Evolutionary conservation across 2,329 filamentous ascomycete species (phyloP), one percentile per base, ranked within the genome.

Genomic region (Amesomyces nigricolor): DNA sequence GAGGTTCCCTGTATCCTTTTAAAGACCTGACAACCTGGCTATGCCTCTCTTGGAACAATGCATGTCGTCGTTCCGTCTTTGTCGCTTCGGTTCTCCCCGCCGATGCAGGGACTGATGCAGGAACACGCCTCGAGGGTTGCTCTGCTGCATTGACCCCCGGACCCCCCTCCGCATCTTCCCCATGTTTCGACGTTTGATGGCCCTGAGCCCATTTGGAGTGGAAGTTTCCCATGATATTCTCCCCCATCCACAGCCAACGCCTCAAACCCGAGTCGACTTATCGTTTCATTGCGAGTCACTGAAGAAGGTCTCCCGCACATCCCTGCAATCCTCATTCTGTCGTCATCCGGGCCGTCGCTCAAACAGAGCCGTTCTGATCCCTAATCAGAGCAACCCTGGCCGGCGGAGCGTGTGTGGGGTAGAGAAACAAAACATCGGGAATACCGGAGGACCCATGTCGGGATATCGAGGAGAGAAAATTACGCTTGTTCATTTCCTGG

Each of bases 181-280:
- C 54, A 52, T 43, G 42, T 45, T 45, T 45, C 13, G 17, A 16
- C 16, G 56, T 61, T 57, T 59, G 54, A 61, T 54, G 26, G 17
- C 42, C 53, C 50, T 37, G 45, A 39, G 44, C 17, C 47, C 57
- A 50, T 53, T 47, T 57, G 59, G 57, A 62, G 30, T 16, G 30
- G 35, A n/a, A 35, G n/a, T 2, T 14, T 38, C 14, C 11, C 22
- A 11, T 35, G 19, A 17, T 8, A 5, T 37, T 1, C 30, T 47
- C 11, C 51, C 22, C 35, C 8, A 17, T 13, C 5, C 22, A 16
- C 51, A 37, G 35, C 37, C 49, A 38, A 22, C 22, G n/a, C 35
- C 43, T 16, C 19, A 55, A 62, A 58, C 37, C 56, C 53, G 51
- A 56, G 57, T 51, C 52, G 38, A 19, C 39, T 51, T 40, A 50